Percentiles rank a stretch among this genome's conserved stretches.
Conservation (phyloP, 2,329 filamentous ascomycete genomes). For the Pseudopyrenochaeta lycopersici region DNA sequence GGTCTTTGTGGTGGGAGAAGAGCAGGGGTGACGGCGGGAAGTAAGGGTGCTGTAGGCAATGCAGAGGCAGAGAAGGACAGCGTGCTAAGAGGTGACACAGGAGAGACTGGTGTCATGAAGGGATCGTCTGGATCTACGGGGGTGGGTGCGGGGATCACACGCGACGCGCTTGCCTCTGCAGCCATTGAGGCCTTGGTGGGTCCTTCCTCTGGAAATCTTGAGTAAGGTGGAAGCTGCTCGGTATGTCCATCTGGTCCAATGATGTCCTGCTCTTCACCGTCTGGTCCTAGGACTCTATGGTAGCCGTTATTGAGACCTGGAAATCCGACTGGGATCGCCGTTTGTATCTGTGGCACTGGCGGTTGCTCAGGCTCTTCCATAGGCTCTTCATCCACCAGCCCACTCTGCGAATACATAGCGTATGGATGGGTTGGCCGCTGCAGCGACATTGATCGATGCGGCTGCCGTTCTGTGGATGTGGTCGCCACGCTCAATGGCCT, state of each 20-base stretch:
- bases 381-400: slow-evolving; percentile 59
- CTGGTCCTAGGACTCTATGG: slow-evolving; percentile 76
- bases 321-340: slow-evolving; percentile 75
- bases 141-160: slow-evolving; percentile 30
- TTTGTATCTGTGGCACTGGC: slow-evolving; percentile 50
- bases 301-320: slow-evolving; percentile 72
- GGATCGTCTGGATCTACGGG: slow-evolving; percentile 35
- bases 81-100: slow-evolving; percentile 28
- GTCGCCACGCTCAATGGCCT: slow-evolving; percentile 74
- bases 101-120: slow-evolving; percentile 35
- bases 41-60: slow-evolving; percentile 28
- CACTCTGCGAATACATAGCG: slow-evolving; percentile 84
- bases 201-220: slow-evolving; percentile 83
- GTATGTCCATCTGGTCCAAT: slow-evolving; percentile 88
- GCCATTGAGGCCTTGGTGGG: slow-evolving; percentile 63
- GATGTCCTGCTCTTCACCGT: slow-evolving; percentile 87
- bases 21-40: slow-evolving; percentile 37
- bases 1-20: slow-evolving; percentile 41
- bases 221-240: slow-evolving; percentile 91
- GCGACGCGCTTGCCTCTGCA: slow-evolving; percentile 44
- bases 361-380: slow-evolving; percentile 29
- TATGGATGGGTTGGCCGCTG: slow-evolving; percentile 84
- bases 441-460: slow-evolving; percentile 66
- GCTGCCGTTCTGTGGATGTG: slow-evolving; percentile 70
- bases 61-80: slow-evolving; percentile 28